Base-by-base conservation (phyloP, 2,329 filamentous ascomycete genomes). In the Cladosporium sp. region DNA sequence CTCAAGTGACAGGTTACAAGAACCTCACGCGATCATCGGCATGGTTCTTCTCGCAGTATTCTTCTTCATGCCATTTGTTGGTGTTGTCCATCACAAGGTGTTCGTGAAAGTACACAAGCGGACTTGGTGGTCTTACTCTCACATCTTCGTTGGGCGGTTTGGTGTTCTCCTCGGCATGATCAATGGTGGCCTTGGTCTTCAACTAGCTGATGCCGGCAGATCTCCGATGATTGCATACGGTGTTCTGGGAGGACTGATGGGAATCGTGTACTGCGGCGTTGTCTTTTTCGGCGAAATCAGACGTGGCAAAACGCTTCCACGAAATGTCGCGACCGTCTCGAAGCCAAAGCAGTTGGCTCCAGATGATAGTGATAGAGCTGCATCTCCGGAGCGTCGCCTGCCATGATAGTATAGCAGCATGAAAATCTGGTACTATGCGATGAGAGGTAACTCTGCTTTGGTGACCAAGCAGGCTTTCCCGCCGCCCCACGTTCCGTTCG, bases 1-100 rank as follows among this genome's bases (percentile, higher is more conserved):
- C 1, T 60, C 70, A 10, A 57, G 72, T 10, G 57, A 65, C 43
- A 32, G 72, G 52, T 49, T 77, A 9, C 49, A 66, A 43, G 61
- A 67, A 34, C 66, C 74, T 42, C 79, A 82, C 56, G 69, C 75
- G 2, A 71, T 79, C 56, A 78, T 82, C 46, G 79, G 79, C 13
- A 70, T 78, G 8, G 60, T 80, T 10, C 70, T 79, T 2, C 66
- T 82, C 33, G 65, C 64, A 0, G 58, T 70, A 5, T 62, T 86
- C 2, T 69, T 83, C 10, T 77, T 84, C 58, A 77, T 80, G 57
- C 79, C 79, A 0, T 61, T 74, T 2, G 66, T 79, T 31, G 79
- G 79, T 3, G 60, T 72, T 11, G 52, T 79, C 1, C 79, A 50
- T n/a, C 44, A 49, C 22, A 51, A 34, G 32, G 7, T 52, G 32